A percentile compares a stretch with the other conserved stretches of the same genome.
Evolutionary conservation across 2,329 filamentous ascomycete genomes (phyloP).

Genomic region (Cordyceps javanica): DNA sequence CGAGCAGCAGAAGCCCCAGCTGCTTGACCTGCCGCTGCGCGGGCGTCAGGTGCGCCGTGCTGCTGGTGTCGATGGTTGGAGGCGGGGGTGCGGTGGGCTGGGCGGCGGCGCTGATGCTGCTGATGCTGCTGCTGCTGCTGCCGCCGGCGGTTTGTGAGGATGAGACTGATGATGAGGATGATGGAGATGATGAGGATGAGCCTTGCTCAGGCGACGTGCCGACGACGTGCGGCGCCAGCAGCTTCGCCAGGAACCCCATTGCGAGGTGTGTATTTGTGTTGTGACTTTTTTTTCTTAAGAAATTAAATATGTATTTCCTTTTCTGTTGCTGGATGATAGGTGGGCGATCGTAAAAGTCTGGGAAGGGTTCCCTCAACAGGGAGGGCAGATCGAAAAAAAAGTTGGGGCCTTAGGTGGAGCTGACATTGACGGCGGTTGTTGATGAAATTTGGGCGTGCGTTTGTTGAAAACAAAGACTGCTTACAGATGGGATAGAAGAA

Average conservation of each 20-base stretch:
- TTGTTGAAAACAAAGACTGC: too few species aligned
- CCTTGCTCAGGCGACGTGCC: constrained; percentile 10
- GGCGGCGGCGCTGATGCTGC: too few species aligned
- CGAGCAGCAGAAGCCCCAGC: constrained; percentile 65
- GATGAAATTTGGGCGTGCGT: too few species aligned
- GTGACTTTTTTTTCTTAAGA: too few species aligned
- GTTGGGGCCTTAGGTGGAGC: too few species aligned
- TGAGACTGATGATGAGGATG: background rate
- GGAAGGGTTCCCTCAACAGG: too few species aligned
- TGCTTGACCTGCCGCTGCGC: constrained; percentile 50
- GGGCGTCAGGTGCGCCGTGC: constrained; percentile 26
- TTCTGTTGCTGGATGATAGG: too few species aligned
- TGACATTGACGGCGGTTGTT: too few species aligned
- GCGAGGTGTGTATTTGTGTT: background rate
- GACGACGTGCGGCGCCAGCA: constrained; percentile 9
- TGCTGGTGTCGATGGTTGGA: constrained; percentile 16
- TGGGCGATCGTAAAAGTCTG: too few species aligned
- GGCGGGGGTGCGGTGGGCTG: constrained; percentile 15
- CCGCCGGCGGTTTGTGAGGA: background rate
- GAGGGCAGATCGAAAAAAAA: too few species aligned
- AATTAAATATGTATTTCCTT: too few species aligned
- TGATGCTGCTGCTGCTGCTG: background rate
- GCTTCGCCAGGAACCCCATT: constrained; percentile 11
- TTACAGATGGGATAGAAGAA: too few species aligned
- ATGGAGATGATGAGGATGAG: constrained; percentile 10